Conservation (phyloP, 805 yeast species). For the Schwanniomyces occidentalis region DNA sequence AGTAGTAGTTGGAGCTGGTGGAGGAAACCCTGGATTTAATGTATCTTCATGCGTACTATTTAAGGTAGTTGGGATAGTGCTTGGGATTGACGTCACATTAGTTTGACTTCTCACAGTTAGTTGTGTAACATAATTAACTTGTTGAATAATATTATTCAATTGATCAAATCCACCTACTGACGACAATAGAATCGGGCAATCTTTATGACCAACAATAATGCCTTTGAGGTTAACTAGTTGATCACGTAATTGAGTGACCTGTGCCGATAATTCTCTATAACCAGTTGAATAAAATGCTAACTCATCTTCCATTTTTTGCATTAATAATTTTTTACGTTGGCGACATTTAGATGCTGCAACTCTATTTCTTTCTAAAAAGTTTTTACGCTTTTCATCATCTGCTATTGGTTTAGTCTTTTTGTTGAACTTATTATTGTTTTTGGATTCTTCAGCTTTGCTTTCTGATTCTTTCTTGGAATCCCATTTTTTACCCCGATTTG, state of each 20-base stretch:
- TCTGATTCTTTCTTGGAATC: slow-evolving; percentile 6
- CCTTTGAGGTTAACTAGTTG: slow-evolving; percentile 53
- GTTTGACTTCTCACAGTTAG: slow-evolving; percentile 21
- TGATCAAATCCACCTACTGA: slow-evolving; percentile 50
- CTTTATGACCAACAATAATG: slow-evolving; percentile 50
- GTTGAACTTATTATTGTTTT: slow-evolving; percentile 7
- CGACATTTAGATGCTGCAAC: slow-evolving; percentile 96
- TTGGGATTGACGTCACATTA: slow-evolving; percentile 32
- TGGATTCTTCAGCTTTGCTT: no score
- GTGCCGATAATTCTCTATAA: slow-evolving; percentile 62
- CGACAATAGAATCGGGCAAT: slow-evolving; percentile 41
- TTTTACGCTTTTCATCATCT: slow-evolving; percentile 55
- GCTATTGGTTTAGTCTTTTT: slow-evolving; percentile 10
- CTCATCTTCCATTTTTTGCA: slow-evolving; percentile 80
- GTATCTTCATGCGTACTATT: slow-evolving; percentile 12
- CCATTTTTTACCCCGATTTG: slow-evolving; percentile 3
- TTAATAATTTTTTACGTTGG: slow-evolving; percentile 87
- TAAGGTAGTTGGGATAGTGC: slow-evolving; percentile 42
- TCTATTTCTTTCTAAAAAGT: slow-evolving; percentile 84
- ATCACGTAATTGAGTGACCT: slow-evolving; percentile 58
- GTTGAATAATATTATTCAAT: slow-evolving; percentile 43
- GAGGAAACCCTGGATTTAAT: slow-evolving; percentile 5
- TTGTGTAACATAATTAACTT: slow-evolving; percentile 28
- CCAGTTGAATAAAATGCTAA: slow-evolving; percentile 68
- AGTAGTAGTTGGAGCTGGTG: slow-evolving; percentile 6